Base-by-base conservation (phyloP, 495 filamentous ascomycete genomes). In the Pyrenula massariospora region DNA sequence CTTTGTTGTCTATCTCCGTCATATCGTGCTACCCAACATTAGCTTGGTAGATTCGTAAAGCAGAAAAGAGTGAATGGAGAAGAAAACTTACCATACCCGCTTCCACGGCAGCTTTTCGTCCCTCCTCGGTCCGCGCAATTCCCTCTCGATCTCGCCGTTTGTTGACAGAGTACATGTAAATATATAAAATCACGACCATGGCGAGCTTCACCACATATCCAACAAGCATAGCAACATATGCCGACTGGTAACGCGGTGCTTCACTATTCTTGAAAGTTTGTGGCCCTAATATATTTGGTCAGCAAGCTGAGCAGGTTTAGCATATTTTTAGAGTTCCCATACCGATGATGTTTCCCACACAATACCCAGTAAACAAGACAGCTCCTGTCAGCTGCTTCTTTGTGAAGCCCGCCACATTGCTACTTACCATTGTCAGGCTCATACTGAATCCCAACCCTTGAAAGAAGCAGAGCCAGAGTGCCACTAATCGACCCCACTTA, bases 211-310 rank as follows among this genome's bases (percentile, higher is more conserved):
- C 64, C 12, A 65, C 65, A 57, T 82, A 81, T 0, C 77, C 77
- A 55, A 74, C 69, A 12, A 81, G 66, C 65, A 81, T 83, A 61
- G 78, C 78, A 63, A 80, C 69, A 57, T 82, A 81, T n/a, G 79
- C 65, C 71, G 31, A 77, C 54, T 65, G 73, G 65, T 81, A 81
- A 12, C 73, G 68, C 15, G 78, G 78, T 8, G 72, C 71, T 65
- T 81, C 76, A 24, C 66, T 73, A 1, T 65, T 63, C 51, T 75
- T 78, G 54, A 83, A 81, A 0, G 77, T 77, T 64, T 78, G 77
- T 42, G 79, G 74, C 10, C 75, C 73, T 42, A 42, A 15, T 5
- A 42, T 42, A 42, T 5, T 42, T 42, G n/a, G 15, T 42, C 31
- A 42, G 31, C 31, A 42, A 42, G n/a, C n/a, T n/a, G n/a, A n/a